Base-by-base conservation (phyloP, 116 monocot species). In the Thalassia testudinum region DNA sequence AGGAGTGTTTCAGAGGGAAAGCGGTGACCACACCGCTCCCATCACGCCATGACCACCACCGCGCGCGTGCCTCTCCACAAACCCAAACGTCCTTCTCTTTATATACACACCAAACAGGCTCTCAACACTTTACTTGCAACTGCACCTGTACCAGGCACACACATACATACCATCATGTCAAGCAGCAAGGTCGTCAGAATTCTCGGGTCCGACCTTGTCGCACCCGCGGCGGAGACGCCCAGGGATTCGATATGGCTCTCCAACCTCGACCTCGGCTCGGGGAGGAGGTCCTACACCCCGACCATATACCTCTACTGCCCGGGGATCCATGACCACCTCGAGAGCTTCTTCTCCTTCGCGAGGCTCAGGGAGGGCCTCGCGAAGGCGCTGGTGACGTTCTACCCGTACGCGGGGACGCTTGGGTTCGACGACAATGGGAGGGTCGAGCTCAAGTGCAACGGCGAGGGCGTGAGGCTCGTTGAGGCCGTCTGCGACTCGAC, bases 361-460 rank as follows among this genome's bases (percentile, higher is more conserved):
- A 38, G 2, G 4, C 37, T 83, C 20, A 78, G 59, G 40, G 53
- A 38, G 0, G 28, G 69, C 16, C 56, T 82, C 16, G 52, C 59
- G 5, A 66, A 58, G 48, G 69, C 70, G 0, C 63, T 82, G 15
- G 58, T 72, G 16, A 25, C 34, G 14, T 82, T 82, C 70, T 73
- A 77, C 50, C 59, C 76, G 13, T 52, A 76, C 26, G 81, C 81
- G 45, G 81, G 81, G 5, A 67, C 65, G 12, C 63, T 81, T 17
- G 72, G 43, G 3, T 12, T 43, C 7, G 70, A 56, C 66, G 37
- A 40, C 15, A 43, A 26, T 29, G 66, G 76, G 7, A 67, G 81
- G 27, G 20, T 65, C 3, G 63, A 76, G 76, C 65, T 81, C 56
- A 22, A 73, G 26, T 81, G 81, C 76, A 81, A 56, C 2, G 76